Evolutionary conservation across 1,284 basidiomycete species (phyloP), one percentile per base, ranked within the genome.

Genomic region (Puccinia hordei): DNA sequence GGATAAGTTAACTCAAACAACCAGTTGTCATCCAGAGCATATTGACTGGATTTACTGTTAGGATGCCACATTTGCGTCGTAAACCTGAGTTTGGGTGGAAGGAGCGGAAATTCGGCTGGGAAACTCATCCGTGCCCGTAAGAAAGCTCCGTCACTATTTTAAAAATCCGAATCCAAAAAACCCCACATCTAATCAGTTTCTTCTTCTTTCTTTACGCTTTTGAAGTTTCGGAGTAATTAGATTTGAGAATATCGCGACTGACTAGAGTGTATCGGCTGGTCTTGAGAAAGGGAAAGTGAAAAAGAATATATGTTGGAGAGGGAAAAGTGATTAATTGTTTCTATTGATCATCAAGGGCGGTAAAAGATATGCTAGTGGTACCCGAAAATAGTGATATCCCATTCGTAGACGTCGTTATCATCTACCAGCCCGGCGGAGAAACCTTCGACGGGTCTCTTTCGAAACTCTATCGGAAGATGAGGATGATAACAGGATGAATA

Each of bases 371-470:
- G n/a, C n/a, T 8, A 46, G 1, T 51, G n/a, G 1, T n/a, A 84
- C 83, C 84, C 84, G 72, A 84, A 84, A 61, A 84, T 83, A 27
- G 84, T 84, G 84, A 97, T 89, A 82, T 95, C 93, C 95, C 94
- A 98, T 87, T 96, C 94, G 80, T 92, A 92, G 19, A 97, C 87
- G 87, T 97, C 95, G 86, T 91, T 90, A 82, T 97, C 95, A 85
- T 96, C 93, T 57, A 95, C 93, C 76, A 98, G 90, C 49, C 95
- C 95, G 86, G 94, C 95, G 63, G 93, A 95, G 87, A 98, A 97
- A 9, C 95, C 95, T 84, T 95, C 92, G 4, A 95, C 93, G 2
- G 95, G 95, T 80, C 89, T 89, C 87, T 94, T 95, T 46, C 91
- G 93, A 83, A 96, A 89, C 85, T 95, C 93, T 87, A 80, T 15